Percentiles rank a stretch among this genome's conserved stretches.
Evolutionary conservation across 2,329 filamentous ascomycete genomes (phyloP).

Genomic region (Arachnomyces sp.): DNA sequence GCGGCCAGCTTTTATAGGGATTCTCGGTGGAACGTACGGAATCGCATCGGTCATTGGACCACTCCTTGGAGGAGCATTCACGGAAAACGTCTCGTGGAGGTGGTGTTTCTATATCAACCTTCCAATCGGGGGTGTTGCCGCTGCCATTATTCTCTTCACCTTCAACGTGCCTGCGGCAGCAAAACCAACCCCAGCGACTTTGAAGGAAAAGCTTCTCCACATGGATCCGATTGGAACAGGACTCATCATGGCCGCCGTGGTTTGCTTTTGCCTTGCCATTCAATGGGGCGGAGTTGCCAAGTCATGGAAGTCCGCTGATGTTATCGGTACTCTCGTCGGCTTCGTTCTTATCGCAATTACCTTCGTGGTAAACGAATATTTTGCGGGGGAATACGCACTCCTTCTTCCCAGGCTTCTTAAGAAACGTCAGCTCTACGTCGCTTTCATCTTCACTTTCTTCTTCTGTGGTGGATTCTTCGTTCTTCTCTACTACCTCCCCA

Average conservation of each 20-base stretch:
- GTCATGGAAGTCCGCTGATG: constrained; percentile 29
- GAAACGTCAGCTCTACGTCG: constrained; percentile 28
- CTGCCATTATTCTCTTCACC: constrained; percentile 13
- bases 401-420: constrained; percentile 31
- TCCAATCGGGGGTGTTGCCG: constrained; percentile 18
- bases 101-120: constrained; percentile 43
- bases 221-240: constrained; percentile 39
- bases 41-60: constrained; percentile 48
- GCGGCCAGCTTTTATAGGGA: constrained; percentile 31
- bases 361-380: constrained; percentile 31
- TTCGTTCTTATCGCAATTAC: constrained; percentile 31
- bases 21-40: constrained; percentile 49
- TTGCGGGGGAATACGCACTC: constrained; percentile 34
- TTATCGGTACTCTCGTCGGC: constrained; percentile 41
- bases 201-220: constrained; percentile 33
- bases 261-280: constrained; percentile 40
- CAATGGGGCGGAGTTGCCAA: constrained; percentile 38
- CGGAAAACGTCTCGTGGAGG: constrained; percentile 39
- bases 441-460: constrained; percentile 31
- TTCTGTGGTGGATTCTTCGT: constrained; percentile 29
- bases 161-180: constrained; percentile 12
- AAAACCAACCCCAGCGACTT: constrained; percentile 7
- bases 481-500: constrained; percentile 40
- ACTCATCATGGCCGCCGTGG: constrained; percentile 32
- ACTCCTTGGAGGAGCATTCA: constrained; percentile 46